Evolutionary conservation across 805 yeast species (phyloP).

Genomic region (Yarrowia yakushimensis): DNA sequence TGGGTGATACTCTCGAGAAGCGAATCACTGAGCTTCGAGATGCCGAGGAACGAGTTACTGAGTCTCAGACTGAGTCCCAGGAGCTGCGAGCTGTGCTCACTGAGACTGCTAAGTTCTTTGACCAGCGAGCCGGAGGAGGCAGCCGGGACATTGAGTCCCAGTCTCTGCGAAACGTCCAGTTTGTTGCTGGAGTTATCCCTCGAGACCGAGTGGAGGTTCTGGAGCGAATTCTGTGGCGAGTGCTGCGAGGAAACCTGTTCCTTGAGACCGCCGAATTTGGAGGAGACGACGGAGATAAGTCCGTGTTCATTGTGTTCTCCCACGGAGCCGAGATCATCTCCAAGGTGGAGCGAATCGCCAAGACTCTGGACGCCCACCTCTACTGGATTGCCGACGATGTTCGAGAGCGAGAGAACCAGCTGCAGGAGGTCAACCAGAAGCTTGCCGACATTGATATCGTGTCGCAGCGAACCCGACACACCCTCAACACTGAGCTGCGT

Average conservation of each 20-base stretch:
- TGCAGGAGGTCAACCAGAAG: slow-evolving; percentile 45
- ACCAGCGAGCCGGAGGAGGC: slow-evolving; percentile 35
- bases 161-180: slow-evolving; percentile 41
- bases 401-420: slow-evolving; percentile 40
- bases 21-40: slow-evolving; percentile 68
- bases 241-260: slow-evolving; percentile 85
- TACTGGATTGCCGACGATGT: slow-evolving; percentile 56
- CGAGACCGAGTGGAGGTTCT: slow-evolving; percentile 65
- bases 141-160: slow-evolving; percentile 18
- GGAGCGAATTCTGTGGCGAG: slow-evolving; percentile 86
- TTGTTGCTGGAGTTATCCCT: slow-evolving; percentile 78
- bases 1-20: slow-evolving; percentile 65
- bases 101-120: slow-evolving; percentile 47
- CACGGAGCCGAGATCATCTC: slow-evolving; percentile 76
- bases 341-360: slow-evolving; percentile 78
- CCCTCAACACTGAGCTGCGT: slow-evolving; percentile 71
- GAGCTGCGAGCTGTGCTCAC: slow-evolving; percentile 66
- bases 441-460: slow-evolving; percentile 59
- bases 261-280: slow-evolving; percentile 70
- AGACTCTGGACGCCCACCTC: slow-evolving; percentile 81
- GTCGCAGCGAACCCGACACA: slow-evolving; percentile 58
- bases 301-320: slow-evolving; percentile 82
- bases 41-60: slow-evolving; percentile 61
- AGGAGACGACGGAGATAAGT: slow-evolving; percentile 72
- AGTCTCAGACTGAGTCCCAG: slow-evolving; percentile 59